Percentiles rank a stretch among this genome's conserved stretches.
These are phyloP conservation scores for Aspergillus heteromorphus DNA, from an alignment of 495 filamentous ascomycete genomes.

Conservation along the genomic window DNA sequence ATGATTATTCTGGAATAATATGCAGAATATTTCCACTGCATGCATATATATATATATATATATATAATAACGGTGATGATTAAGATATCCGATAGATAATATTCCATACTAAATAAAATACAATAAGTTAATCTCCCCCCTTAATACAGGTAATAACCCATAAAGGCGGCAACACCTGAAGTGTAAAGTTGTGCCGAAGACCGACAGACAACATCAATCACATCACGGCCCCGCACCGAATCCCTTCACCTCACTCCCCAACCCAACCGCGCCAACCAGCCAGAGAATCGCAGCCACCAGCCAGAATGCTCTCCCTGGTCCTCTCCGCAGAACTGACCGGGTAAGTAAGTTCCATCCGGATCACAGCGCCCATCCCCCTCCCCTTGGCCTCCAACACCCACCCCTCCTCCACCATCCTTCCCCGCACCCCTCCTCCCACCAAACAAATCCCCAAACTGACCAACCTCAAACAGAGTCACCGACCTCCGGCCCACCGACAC, in stretches of 20 bases:
- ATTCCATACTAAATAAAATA: no score
- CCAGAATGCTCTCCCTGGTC: conserved; percentile 69
- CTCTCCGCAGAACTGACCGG: conserved; percentile 77
- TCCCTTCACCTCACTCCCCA: not conserved
- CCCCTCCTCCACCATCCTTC: conserved; percentile 8
- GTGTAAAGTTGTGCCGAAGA: no score
- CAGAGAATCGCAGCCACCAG: not conserved
- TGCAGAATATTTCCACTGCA: no score
- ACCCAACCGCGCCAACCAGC: not conserved
- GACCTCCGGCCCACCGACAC: conserved; percentile 81
- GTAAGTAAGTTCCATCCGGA: conserved; percentile 36
- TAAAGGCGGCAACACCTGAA: no score
- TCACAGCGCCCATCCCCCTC: not conserved
- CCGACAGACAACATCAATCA: not conserved
- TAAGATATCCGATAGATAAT: no score
- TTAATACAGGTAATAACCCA: no score
- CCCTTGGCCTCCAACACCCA: conserved; percentile 6
- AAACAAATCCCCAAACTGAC: not conserved
- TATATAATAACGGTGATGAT: no score
- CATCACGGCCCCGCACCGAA: conserved; percentile 15
- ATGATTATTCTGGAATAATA: no score
- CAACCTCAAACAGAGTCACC: conserved; percentile 63
- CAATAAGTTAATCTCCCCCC: no score
- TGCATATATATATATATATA: no score
- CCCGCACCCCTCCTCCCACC: conserved; percentile 6